Base-by-base conservation (phyloP, 2,329 filamentous ascomycete species). In the Microsporum canis region DNA sequence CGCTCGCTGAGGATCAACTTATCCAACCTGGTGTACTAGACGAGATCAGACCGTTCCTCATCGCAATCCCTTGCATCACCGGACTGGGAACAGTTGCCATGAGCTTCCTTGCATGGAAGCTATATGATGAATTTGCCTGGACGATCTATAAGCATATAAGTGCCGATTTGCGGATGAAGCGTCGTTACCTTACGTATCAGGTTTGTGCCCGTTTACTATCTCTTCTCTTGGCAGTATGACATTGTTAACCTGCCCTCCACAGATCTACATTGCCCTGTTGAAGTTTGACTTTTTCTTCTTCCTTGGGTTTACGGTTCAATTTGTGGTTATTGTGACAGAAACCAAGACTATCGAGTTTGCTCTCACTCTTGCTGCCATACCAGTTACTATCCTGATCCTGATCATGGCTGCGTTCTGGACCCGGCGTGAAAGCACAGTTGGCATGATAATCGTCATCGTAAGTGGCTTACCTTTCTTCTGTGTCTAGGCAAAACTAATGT, bases 271-370 rank as follows among this genome's bases (percentile, higher is more conserved):
- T 70, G 90, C 94, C 41, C 83, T 99, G 8, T 82, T 99, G 66
- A 99, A 99, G 76, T 99, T 99, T 74, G 94, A 99, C 77, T 97
- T 99, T 77, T 99, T 99, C 84, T 97, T 99, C 80, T 99, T 99
- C 81, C 84, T 99, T 58, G 94, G 92, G 60, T 99, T 99, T 75
- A 97, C 94, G 5, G 89, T 99, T 55, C 94, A 99, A 72, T 99
- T 99, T 75, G 83, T 97, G 60, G 92, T 99, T 68, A 88, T 97
- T 62, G 91, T 99, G 63, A 86, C 84, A 51, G 82, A 82, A 65
- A 80, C 79, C 31, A 81, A 82, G 56, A 82, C 87, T 64, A 79
- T 84, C 68, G 94, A 99, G 73, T 89, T 94, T 68, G 88, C 83
- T 60, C 80, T 97, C 59, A 99, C 95, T 5, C 85, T 94, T 56